Conservation (phyloP, 2,329 filamentous ascomycete genomes). For the Xylariaceae sp. region DNA sequence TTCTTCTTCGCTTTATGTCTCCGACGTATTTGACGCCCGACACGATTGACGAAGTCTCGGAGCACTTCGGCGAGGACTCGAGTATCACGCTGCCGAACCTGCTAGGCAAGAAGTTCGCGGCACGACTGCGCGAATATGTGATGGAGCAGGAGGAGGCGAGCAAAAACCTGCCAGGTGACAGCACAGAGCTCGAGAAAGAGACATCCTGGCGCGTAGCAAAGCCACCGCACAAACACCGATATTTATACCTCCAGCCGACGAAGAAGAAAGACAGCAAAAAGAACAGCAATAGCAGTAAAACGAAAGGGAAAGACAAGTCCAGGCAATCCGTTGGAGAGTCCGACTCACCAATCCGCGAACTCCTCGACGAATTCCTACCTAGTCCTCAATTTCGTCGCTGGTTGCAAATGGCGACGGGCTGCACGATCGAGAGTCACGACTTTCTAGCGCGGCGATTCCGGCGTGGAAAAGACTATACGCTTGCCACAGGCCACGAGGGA, state of each 20-base stretch:
- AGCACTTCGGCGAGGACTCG: constrained; percentile 76
- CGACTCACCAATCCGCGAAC: constrained; percentile 64
- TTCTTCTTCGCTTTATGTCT: constrained; percentile 83
- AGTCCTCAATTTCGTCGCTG: constrained; percentile 85
- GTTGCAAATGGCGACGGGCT: constrained; percentile 77
- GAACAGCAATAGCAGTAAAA: constrained; percentile 6
- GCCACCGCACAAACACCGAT: constrained; percentile 94
- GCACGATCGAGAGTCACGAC: constrained; percentile 68
- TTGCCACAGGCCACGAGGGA: constrained; percentile 78
- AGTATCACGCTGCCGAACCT: constrained; percentile 79
- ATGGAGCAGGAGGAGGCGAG: constrained; percentile 54
- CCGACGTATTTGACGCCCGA: constrained; percentile 91
- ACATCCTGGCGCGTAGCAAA: constrained; percentile 70
- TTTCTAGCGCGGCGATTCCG: constrained; percentile 84
- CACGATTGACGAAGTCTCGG: constrained; percentile 75
- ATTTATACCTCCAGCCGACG: constrained; percentile 68
- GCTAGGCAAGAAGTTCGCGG: constrained; percentile 71
- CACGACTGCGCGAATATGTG: constrained; percentile 66
- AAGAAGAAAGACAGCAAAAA: constrained; percentile 31
- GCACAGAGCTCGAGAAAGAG: constrained; percentile 53
- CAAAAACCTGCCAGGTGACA: constrained; percentile 42
- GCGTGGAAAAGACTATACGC: constrained; percentile 81
- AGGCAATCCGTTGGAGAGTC: constrained; percentile 32
- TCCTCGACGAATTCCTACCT: constrained; percentile 78
- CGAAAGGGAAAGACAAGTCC: constrained; percentile 24